Evolutionary conservation across 805 yeast genomes (phyloP).

Genomic region (Candida awuae): DNA sequence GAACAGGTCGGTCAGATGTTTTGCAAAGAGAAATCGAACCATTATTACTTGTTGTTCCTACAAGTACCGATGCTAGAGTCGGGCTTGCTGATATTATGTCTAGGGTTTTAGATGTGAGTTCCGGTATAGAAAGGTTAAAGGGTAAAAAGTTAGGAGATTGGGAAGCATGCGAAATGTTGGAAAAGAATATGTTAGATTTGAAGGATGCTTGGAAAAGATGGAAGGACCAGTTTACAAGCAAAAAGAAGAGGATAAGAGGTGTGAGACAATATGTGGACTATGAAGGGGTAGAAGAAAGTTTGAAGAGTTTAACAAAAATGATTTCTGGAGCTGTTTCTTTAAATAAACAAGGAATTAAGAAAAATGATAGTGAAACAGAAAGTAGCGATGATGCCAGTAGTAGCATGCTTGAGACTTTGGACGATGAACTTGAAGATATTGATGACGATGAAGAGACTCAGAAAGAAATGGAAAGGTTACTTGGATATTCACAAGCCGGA

Average conservation of each 20-base stretch:
- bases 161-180: conserved; percentile 1
- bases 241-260: conserved; percentile 2
- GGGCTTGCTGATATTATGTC: conserved; percentile 6
- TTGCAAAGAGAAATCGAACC: conserved; percentile 9
- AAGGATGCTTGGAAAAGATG: conserved; percentile 5
- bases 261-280: conserved; percentile 5
- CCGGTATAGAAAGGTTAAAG: neutral
- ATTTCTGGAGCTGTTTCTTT: neutral
- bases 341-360: neutral
- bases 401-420: too few relatives aligned
- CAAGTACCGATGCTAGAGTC: conserved; percentile 9
- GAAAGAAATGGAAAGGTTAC: conserved; percentile 9
- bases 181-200: conserved; percentile 4
- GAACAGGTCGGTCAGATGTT: conserved; percentile 2
- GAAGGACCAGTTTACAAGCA: conserved; percentile 8
- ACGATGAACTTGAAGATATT: neutral
- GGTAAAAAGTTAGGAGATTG: neutral
- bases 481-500: conserved; percentile 6
- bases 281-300: conserved; percentile 1
- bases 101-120: conserved; percentile 2
- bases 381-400: neutral
- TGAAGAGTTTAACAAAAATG: neutral
- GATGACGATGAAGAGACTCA: conserved; percentile 7
- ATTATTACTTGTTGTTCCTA: conserved; percentile 6
- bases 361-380: neutral